Percentiles rank a stretch among this genome's conserved stretches.
Evolutionary conservation across 164 flowering plant genomes (phyloP).

Genomic region (Vitis rupestris): DNA sequence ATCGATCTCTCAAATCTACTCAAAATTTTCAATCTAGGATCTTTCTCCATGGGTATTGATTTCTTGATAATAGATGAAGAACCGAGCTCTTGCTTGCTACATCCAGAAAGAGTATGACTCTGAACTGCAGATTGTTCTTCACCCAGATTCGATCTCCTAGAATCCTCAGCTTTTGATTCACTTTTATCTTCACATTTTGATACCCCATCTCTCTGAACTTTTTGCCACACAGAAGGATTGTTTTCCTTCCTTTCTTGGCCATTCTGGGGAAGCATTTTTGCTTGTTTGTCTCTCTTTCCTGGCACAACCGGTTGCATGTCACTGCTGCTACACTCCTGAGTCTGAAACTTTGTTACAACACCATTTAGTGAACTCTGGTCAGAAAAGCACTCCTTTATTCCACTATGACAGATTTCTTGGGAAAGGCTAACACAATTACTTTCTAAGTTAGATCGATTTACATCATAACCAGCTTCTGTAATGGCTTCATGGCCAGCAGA

Average conservation of each 20-base stretch:
- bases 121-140: conserved; percentile 14
- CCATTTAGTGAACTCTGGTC: conserved; percentile 9
- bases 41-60: conserved; percentile 46
- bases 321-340: conserved; percentile 20
- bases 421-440: conserved; percentile 8
- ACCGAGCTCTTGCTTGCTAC: conserved; percentile 26
- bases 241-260: conserved; percentile 41
- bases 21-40: conserved; percentile 18
- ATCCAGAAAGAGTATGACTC: conserved; percentile 21
- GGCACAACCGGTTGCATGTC: conserved; percentile 14
- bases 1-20: conserved; percentile 18
- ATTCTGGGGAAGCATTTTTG: conserved; percentile 20
- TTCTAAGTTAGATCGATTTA: conserved; percentile 7
- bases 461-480: background rate
- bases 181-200: conserved; percentile 28
- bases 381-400: conserved; percentile 8
- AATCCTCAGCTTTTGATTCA: conserved; percentile 17
- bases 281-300: conserved; percentile 31
- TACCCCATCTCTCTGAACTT: conserved; percentile 6
- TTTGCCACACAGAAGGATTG: conserved; percentile 14
- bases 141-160: conserved; percentile 23
- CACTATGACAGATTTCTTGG: conserved; percentile 6
- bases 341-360: conserved; percentile 10
- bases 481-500: conserved; percentile 16
- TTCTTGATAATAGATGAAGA: conserved; percentile 37